Evolutionary conservation across 179 eudicot species (phyloP).

Genomic region (Heliamphora pulchella): DNA sequence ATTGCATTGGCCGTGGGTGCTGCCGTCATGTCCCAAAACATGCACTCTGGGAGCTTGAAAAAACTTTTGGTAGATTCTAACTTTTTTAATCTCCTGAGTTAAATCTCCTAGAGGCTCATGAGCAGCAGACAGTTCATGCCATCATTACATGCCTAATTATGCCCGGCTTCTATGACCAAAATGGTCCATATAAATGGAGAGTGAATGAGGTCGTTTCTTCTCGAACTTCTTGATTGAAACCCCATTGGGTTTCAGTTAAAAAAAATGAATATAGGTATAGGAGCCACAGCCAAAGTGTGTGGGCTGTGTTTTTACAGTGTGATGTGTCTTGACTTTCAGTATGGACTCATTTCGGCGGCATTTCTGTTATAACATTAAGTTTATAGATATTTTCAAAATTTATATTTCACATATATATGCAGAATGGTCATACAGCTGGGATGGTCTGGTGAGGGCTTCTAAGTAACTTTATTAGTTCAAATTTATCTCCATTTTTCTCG

Average conservation of each 20-base stretch:
- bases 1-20: conserved; percentile 23
- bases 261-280: conserved; percentile 6
- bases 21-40: conserved; percentile 22
- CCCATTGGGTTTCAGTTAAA: neutral
- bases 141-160: neutral
- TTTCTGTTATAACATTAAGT: too few species aligned
- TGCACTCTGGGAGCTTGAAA: conserved; percentile 23
- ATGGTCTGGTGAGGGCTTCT: neutral
- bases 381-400: neutral
- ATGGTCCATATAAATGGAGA: conserved; percentile 10
- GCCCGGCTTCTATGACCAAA: neutral
- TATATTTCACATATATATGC: neutral
- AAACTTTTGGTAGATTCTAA: conserved; percentile 26
- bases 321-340: conserved; percentile 2
- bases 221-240: neutral
- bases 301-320: neutral
- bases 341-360: neutral
- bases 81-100: conserved; percentile 22
- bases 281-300: neutral
- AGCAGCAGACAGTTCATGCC: neutral
- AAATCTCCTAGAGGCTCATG: neutral
- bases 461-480: neutral
- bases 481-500: neutral
- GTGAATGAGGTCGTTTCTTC: neutral
- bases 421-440: neutral